Evolutionary conservation across 805 yeast genomes (phyloP).

Genomic region (Wickerhamiella parazyma): DNA sequence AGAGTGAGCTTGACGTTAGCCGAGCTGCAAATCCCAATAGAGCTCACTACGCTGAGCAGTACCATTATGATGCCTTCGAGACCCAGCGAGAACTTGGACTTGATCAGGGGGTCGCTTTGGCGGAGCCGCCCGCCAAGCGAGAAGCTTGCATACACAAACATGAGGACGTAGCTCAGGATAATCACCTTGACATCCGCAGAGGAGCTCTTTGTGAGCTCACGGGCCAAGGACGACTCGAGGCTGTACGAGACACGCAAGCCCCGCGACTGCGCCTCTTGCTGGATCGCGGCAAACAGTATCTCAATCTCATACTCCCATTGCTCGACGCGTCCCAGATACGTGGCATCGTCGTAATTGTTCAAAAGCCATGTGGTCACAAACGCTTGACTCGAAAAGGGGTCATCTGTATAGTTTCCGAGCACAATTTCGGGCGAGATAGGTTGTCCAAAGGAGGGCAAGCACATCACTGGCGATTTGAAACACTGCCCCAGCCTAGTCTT

Average conservation of each 20-base stretch:
- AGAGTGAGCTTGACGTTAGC: conserved; percentile 76
- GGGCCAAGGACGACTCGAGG: conserved; percentile 72
- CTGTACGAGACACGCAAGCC: conserved; percentile 58
- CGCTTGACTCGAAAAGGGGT: conserved; percentile 43
- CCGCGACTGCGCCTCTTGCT: conserved; percentile 33
- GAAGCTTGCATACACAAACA: conserved; percentile 80
- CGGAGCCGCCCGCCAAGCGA: conserved; percentile 54
- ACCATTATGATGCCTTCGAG: conserved; percentile 76
- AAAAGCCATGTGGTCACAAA: conserved; percentile 63
- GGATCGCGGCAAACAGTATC: conserved; percentile 29
- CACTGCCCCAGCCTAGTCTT: conserved; percentile 40
- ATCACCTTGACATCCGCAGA: conserved; percentile 66
- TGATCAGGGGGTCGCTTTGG: conserved; percentile 22
- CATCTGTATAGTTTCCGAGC: conserved; percentile 41
- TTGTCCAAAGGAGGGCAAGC: conserved; percentile 83
- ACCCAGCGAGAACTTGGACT: conserved; percentile 63
- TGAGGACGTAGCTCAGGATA: conserved; percentile 58
- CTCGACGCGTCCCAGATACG: conserved; percentile 21
- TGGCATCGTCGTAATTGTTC: conserved; percentile 34
- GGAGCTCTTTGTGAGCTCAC: conserved; percentile 70
- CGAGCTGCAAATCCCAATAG: conserved; percentile 68
- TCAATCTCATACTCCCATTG: conserved; percentile 67
- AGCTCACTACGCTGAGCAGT: conserved; percentile 60
- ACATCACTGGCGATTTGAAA: conserved; percentile 69
- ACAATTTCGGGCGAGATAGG: conserved; percentile 63